Base-by-base conservation (phyloP, 1,139 yeast species). In the Debaryomyces coudertii region DNA sequence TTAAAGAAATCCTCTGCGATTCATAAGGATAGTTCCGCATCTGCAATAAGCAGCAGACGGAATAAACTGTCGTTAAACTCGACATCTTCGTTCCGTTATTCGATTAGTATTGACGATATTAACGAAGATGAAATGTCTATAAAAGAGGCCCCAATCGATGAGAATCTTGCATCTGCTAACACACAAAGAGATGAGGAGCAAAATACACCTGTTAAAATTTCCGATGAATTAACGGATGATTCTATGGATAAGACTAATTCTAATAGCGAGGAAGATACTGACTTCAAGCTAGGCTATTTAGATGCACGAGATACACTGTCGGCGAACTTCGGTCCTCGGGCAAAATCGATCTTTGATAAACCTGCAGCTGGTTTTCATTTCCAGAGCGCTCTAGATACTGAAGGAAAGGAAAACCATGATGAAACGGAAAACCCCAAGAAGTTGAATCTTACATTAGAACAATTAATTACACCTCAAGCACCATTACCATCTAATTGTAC, bases 401-500 rank as follows among this genome's bases (percentile, higher is more conserved):
- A 15, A 40, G 35, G 22, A 38, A 42, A 46, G 52, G 49, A 45
- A 42, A 29, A 42, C 42, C 47, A 35, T 5, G 36, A 48, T 40
- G 48, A 42, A 18, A 51, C 47, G 2, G 60, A 54, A 5, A 54
- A 55, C 14, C 52, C 52, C 11, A 47, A 56, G 42, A 43, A 58
- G 45, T 40, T 65, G 55, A 27, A 51, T 1, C 47, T 64, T 8
- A 79, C 84, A 1, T 61, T 82, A 46, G 87, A 80, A 50, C 76
- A 73, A 45, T 60, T 82, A 47, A 80, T 82, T 0, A 71, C 83
- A 0, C 79, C 83, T 2, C 66, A 71, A 42, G 69, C 83, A 0
- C 73, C 79, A 4, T 66, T 79, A 7, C 84, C 90, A 1, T 69
- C 77, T 9, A 83, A 81, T 49, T 65, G 68, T 36, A 70, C 81